Percentiles rank a stretch among this genome's conserved stretches.
Conservation (phyloP, 2,329 filamentous ascomycete genomes). For the Curvularia eragrostidis region DNA sequence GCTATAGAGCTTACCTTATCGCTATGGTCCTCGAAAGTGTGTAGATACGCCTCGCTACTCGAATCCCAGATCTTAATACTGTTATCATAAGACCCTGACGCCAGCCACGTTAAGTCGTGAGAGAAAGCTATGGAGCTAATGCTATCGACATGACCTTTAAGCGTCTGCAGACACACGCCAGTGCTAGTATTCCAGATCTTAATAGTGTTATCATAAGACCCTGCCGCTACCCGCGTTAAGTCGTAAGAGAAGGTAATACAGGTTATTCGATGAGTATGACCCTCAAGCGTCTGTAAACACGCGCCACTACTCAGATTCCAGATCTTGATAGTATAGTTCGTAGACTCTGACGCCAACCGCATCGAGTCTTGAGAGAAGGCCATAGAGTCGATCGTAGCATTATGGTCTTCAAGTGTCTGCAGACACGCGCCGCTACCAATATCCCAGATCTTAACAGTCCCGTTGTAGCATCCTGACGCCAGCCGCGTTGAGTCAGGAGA, state of each 20-base stretch:
- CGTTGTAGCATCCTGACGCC: constrained; percentile 13
- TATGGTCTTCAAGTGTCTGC: constrained; percentile 4
- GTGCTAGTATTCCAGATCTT: background rate
- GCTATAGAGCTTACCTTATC: constrained; percentile 12
- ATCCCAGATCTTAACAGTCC: constrained; percentile 1
- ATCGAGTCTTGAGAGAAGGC: background rate
- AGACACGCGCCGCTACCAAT: constrained; percentile 4
- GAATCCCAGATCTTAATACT: constrained; percentile 1
- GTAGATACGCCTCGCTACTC: constrained; percentile 9
- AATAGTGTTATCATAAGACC: background rate
- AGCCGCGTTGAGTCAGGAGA: background rate
- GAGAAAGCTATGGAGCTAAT: background rate
- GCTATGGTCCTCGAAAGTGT: constrained; percentile 27
- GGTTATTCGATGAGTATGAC: constrained; percentile 12
- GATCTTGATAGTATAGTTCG: background rate
- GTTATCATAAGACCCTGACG: constrained; percentile 13
- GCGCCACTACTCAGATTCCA: background rate
- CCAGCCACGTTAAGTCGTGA: background rate
- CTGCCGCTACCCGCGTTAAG: background rate
- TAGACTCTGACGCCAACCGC: constrained; percentile 11
- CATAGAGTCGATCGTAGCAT: background rate
- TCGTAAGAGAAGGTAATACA: constrained; percentile 21
- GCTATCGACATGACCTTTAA: background rate
- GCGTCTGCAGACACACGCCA: constrained; percentile 13
- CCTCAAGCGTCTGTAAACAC: constrained; percentile 28